Conservation (phyloP, 1,284 basidiomycete species). For the Cutaneotrichosporon sp. region DNA sequence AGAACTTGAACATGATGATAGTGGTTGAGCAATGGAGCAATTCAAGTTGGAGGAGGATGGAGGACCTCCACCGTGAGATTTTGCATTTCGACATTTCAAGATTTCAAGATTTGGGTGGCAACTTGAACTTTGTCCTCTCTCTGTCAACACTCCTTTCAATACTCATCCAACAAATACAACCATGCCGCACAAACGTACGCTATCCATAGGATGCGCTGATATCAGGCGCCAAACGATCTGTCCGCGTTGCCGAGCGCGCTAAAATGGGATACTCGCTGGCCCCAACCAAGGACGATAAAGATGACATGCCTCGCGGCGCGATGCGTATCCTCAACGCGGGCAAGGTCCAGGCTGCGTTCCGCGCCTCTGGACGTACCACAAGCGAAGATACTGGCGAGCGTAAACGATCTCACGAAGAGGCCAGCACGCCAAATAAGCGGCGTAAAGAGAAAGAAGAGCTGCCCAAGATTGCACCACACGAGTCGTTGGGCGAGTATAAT, state of each 20-base stretch:
- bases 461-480: constrained; percentile 33
- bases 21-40: not conserved
- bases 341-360: constrained; percentile 41
- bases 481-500: constrained; percentile 49
- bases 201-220: constrained; percentile 8
- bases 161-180: constrained; percentile 20
- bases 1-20: constrained; percentile 54
- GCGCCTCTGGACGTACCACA: constrained; percentile 34
- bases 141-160: no score
- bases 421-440: constrained; percentile 1
- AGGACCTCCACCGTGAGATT: constrained; percentile 15
- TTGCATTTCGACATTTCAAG: not conserved
- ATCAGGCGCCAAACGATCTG: constrained; percentile 47
- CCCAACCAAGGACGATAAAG: constrained; percentile 31
- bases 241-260: constrained; percentile 40
- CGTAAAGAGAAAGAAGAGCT: constrained; percentile 13
- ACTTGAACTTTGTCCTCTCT: no score
- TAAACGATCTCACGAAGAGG: not conserved
- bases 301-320: constrained; percentile 48
- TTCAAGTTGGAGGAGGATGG: not conserved
- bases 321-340: constrained; percentile 45
- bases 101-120: constrained; percentile 10
- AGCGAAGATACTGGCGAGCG: constrained; percentile 44
- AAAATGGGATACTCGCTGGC: constrained; percentile 46
- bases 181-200: constrained; percentile 53